Conservation (phyloP, 108 stramenopile genomes). For the Cylindrotheca closterium region DNA sequence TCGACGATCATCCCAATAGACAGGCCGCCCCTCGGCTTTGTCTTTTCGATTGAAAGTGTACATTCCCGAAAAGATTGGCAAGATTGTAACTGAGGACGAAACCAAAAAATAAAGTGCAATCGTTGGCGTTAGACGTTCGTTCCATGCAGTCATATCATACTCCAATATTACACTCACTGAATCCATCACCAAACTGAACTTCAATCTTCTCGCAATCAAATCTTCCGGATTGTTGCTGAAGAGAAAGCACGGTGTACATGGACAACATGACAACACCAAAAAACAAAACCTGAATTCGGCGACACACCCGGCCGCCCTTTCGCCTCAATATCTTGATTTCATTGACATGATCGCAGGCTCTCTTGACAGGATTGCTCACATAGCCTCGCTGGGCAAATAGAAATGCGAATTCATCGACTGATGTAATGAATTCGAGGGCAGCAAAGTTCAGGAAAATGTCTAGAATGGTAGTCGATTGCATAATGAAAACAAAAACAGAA, state of each 20-base stretch:
- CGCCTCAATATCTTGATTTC: too few relatives aligned
- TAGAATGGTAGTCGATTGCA: constrained; percentile 5
- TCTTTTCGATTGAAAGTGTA: background rate
- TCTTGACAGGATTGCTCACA: background rate
- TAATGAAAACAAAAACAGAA: constrained; percentile 7
- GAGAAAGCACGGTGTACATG: background rate
- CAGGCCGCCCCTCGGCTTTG: background rate
- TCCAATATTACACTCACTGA: too few relatives aligned
- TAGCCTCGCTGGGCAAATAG: constrained; percentile 6
- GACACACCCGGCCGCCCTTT: background rate
- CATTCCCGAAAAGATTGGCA: constrained; percentile 7
- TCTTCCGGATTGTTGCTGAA: background rate
- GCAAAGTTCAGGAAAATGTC: constrained; percentile 17
- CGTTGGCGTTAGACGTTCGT: too few relatives aligned
- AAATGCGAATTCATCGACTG: constrained; percentile 7
- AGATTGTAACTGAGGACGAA: too few relatives aligned
- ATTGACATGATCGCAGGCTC: background rate
- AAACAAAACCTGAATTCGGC: background rate
- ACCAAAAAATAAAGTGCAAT: too few relatives aligned
- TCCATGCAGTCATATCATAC: too few relatives aligned
- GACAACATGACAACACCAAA: background rate
- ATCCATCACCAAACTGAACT: constrained; percentile 15
- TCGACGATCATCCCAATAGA: too few relatives aligned
- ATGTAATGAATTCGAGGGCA: constrained; percentile 7
- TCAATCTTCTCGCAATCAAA: background rate